Base-by-base conservation (phyloP, 108 stramenopile species). In the Fragilaria radians region DNA sequence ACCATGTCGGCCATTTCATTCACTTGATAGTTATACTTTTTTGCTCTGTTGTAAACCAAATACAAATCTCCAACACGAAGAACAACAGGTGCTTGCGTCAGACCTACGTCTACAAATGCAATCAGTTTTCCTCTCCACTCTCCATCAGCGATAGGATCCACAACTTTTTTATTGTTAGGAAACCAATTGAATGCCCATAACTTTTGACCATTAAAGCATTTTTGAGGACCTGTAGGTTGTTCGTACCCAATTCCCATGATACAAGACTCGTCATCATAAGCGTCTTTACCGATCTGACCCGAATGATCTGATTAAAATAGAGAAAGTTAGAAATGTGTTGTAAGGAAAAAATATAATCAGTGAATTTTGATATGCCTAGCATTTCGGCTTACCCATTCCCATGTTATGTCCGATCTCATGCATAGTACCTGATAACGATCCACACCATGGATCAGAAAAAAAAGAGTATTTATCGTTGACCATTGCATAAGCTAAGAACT, bases 351-450 rank as follows among this genome's bases (percentile, higher is more conserved):
- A n/a, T n/a, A n/a, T n/a, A n/a, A n/a, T n/a, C n/a, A n/a, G n/a
- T n/a, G n/a, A n/a, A n/a, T n/a, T n/a, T n/a, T n/a, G n/a, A n/a
- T n/a, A n/a, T n/a, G n/a, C n/a, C n/a, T n/a, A n/a, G n/a, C n/a
- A n/a, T n/a, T n/a, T n/a, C n/a, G n/a, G 14, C 36, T 42, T 42
- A 42, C 36, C 67, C 28, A 72, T 32, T 33, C 63, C 71, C 28
- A 88, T 46, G 58, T 79, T 88, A 67, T 84, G 83, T n/a, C 79
- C 84, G 18, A 83, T 32, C 59, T 86, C 85, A 56, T 86, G 85
- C 32, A 78, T 52, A 24, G 65, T 61, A 5, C 59, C 57, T 21
- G 64, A 65, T 17, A 74, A 23, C 48, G 61, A 67, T 21, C 36
- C 48, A 48, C 85, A 82, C 76, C 74, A 78, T n/a, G 56, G 11